These are phyloP conservation scores for Moelleriella libera DNA, from an alignment of 2,329 filamentous ascomycete species.

Conservation along the genomic window DNA sequence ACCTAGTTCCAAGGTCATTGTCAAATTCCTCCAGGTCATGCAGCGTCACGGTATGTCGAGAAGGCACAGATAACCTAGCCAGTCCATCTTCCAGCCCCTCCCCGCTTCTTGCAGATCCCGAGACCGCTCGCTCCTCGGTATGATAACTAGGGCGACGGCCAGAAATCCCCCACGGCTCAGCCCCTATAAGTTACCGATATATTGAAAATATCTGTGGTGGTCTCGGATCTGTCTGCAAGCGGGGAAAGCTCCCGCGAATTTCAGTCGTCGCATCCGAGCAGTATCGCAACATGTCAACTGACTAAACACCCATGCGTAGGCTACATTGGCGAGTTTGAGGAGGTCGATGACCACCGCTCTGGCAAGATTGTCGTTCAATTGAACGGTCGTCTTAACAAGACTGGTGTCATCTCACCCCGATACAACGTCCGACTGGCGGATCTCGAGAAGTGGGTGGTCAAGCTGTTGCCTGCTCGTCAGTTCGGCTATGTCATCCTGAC, in stretches of 20 bases:
- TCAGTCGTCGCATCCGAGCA: constrained; percentile 64
- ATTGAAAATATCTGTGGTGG: constrained; percentile 56
- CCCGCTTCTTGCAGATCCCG: constrained; percentile 5
- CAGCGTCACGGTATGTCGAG: constrained; percentile 88
- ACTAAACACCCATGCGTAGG: constrained; percentile 35
- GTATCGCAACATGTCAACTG: constrained; percentile 57
- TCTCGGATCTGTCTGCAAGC: constrained; percentile 56
- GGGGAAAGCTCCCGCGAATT: constrained; percentile 6
- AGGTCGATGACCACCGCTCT: constrained; percentile 97
- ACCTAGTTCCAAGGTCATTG: constrained; percentile 97
- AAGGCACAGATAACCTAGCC: neutral
- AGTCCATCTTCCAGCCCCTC: neutral
- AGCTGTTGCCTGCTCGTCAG: constrained; percentile 97
- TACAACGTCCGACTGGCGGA: constrained; percentile 98
- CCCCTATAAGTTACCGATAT: constrained; percentile 99
- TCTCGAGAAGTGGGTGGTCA: constrained; percentile 99
- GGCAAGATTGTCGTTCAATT: constrained; percentile 99
- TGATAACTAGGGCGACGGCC: constrained; percentile 99
- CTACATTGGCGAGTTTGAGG: constrained; percentile 99
- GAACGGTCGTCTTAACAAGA: constrained; percentile 97
- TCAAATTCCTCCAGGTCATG: constrained; percentile 99
- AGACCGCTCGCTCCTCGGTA: constrained; percentile 54
- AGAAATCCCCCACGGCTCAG: constrained; percentile 65
- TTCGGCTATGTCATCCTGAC: constrained; percentile 99
- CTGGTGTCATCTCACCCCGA: constrained; percentile 95